Base-by-base conservation (phyloP, 768 basidiomycete genomes). In the Gyrodon lividus region DNA sequence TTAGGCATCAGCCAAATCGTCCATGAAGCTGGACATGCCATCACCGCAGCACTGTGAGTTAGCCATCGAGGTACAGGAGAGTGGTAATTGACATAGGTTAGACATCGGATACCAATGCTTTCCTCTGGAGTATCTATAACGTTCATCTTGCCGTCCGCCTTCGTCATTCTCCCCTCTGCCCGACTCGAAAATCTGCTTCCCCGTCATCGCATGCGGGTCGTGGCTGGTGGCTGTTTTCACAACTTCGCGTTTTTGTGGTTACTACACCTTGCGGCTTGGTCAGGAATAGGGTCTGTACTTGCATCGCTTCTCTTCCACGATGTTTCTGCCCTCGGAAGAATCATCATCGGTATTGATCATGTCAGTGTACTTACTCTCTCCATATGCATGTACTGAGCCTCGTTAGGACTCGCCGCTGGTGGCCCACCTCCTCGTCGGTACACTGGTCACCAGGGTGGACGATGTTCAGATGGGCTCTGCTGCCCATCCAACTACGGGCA, bases 11-110 rank as follows among this genome's bases (percentile, higher is more conserved):
- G 79, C 48, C 91, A 92, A 66, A 58, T 84, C n/a, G 63, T 88
- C 17, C 92, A 94, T 57, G 92, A 95, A 70, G 66, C 79, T 0
- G 92, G 92, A 6, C 92, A 95, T 66, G 87, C 85, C 12, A 61
- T 92, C 39, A 73, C 83, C 8, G 92, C 86, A 12, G 86, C 89
- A 17, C 61, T 86, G 88, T 92, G 67, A 62, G 87, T 69, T 19
- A 38, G 19, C 14, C 4, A 9, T 9, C 5, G 16, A 6, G 34
- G 4, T 43, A n/a, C 1, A 3, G 37, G 8, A 44, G 5, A 23
- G 23, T 7, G 4, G 13, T 26, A 22, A 30, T 37, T 63, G 24
- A 65, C 26, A 2, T n/a, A 13, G 28, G 16, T 35, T 51, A 92
- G 92, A 5, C 86, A 89, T 45, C 73, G 73, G 10, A 70, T 92